Evolutionary conservation across 176 grass and related monocot species (phyloP).

Genomic region (Stipa capillata): DNA sequence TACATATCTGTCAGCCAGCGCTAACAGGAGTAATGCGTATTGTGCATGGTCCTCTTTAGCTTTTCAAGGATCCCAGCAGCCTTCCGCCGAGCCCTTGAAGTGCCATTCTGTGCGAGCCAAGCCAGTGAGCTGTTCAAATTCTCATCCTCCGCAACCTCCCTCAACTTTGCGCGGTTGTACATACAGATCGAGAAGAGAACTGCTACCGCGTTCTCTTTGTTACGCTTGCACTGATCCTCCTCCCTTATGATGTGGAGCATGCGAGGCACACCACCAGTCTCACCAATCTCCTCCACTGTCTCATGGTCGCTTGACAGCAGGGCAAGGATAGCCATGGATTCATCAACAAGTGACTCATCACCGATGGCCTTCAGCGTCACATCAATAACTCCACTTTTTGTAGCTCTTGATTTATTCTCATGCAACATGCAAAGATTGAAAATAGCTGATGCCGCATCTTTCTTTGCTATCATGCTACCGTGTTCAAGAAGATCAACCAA

Average conservation of each 20-base stretch:
- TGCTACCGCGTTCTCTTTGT: conserved; percentile 68
- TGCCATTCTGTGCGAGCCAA: conserved; percentile 49
- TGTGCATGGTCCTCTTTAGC: conserved; percentile 38
- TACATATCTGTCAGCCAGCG: neutral
- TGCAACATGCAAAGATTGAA: conserved; percentile 73
- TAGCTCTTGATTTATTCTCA: conserved; percentile 56
- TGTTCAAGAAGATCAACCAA: conserved; percentile 68
- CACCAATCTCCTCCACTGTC: conserved; percentile 50
- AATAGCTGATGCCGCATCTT: conserved; percentile 63
- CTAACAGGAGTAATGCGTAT: conserved; percentile 65
- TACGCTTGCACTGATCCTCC: conserved; percentile 44
- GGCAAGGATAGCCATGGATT: conserved; percentile 58
- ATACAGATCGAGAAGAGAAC: conserved; percentile 59
- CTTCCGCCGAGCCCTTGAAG: conserved; percentile 48
- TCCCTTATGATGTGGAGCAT: conserved; percentile 60
- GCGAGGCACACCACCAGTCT: conserved; percentile 32
- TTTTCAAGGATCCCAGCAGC: conserved; percentile 55
- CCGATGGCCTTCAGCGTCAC: conserved; percentile 45
- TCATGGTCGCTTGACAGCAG: conserved; percentile 49
- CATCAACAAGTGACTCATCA: conserved; percentile 40
- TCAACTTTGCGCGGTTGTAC: conserved; percentile 49
- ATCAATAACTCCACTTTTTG: conserved; percentile 41
- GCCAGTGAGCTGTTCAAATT: conserved; percentile 38
- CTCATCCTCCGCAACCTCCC: conserved; percentile 45
- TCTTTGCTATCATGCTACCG: conserved; percentile 52